phyloP scores from a whole-genome alignment of 108 stramenopile genomes.

The Cyclotella baltica region DNA sequence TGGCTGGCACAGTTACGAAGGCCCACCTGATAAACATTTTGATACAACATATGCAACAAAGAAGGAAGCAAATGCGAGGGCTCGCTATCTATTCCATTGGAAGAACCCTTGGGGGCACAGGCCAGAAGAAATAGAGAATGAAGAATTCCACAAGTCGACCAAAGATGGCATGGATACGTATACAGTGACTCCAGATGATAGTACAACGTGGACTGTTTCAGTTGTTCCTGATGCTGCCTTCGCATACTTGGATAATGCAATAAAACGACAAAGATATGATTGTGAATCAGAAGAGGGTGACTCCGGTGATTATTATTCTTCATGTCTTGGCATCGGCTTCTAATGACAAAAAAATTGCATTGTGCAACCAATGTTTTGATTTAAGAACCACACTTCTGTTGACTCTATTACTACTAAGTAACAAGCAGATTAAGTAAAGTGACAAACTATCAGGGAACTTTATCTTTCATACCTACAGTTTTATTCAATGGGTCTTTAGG shows the following conservation, averaged over 20 bases:
- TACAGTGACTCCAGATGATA: slow-evolving; percentile 6
- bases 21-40: slow-evolving; percentile 27
- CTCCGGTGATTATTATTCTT: no score
- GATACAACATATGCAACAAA: slow-evolving; percentile 36
- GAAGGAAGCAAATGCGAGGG: slow-evolving; percentile 29
- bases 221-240: slow-evolving; percentile 28
- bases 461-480: no score
- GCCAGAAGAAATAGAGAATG: slow-evolving; percentile 21
- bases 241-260: slow-evolving; percentile 15
- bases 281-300: no score
- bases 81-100: slow-evolving; percentile 37
- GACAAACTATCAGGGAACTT: no score
- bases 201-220: slow-evolving; percentile 20
- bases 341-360: no score
- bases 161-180: slow-evolving; percentile 18
- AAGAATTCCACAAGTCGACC: slow-evolving; percentile 5
- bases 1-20: slow-evolving; percentile 36
- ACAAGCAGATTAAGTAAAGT: no score
- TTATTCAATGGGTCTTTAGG: no score
- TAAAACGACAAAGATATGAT: no score
- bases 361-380: no score
- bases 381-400: no score
- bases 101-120: slow-evolving; percentile 29
- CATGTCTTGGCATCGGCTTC: no score
- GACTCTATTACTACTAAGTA: no score